These are phyloP conservation scores for Thraustochytrium sp. DNA, from an alignment of 352 stramenopile species.

Conservation along the genomic window DNA sequence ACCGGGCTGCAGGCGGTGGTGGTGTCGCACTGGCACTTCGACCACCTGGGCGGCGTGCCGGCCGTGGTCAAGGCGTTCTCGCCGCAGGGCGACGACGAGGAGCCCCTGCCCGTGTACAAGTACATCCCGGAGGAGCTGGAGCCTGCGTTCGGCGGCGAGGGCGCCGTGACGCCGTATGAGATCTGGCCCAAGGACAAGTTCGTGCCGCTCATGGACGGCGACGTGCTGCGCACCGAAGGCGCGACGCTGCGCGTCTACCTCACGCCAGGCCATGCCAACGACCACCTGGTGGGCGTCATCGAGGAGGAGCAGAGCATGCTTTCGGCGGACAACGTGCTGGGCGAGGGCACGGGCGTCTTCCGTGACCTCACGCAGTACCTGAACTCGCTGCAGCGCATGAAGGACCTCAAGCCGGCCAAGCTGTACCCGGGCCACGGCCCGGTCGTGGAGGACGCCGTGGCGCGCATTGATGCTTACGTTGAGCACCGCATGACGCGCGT, in stretches of 20 bases:
- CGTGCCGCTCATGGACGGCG: slow-evolving; percentile 24
- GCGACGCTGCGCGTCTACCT: slow-evolving; percentile 59
- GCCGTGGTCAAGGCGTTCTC: slow-evolving; percentile 46
- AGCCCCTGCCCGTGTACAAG: slow-evolving; percentile 35
- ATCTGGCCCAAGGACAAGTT: slow-evolving; percentile 25
- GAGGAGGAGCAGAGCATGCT: slow-evolving; percentile 59
- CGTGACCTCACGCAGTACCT: slow-evolving; percentile 71
- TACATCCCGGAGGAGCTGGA: slow-evolving; percentile 11
- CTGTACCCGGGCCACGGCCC: slow-evolving; percentile 71
- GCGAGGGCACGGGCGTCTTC: slow-evolving; percentile 72
- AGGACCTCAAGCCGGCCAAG: slow-evolving; percentile 50
- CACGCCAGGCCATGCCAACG: slow-evolving; percentile 72
- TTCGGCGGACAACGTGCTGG: slow-evolving; percentile 72
- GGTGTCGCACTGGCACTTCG: slow-evolving; percentile 75
- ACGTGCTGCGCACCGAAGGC: slow-evolving; percentile 52
- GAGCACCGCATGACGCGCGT: slow-evolving; percentile 67
- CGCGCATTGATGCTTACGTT: slow-evolving; percentile 70
- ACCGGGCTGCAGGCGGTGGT: slow-evolving; percentile 63
- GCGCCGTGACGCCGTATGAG: slow-evolving; percentile 5
- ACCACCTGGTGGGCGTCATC: slow-evolving; percentile 72
- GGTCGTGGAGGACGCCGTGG: slow-evolving; percentile 57
- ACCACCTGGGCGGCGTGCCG: slow-evolving; percentile 76
- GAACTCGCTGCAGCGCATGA: slow-evolving; percentile 61
- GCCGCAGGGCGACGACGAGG: neutral
- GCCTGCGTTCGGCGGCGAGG: neutral